These are phyloP conservation scores for Angomonas ambiguus DNA, from an alignment of 208 protist genomes.

Conservation along the genomic window DNA sequence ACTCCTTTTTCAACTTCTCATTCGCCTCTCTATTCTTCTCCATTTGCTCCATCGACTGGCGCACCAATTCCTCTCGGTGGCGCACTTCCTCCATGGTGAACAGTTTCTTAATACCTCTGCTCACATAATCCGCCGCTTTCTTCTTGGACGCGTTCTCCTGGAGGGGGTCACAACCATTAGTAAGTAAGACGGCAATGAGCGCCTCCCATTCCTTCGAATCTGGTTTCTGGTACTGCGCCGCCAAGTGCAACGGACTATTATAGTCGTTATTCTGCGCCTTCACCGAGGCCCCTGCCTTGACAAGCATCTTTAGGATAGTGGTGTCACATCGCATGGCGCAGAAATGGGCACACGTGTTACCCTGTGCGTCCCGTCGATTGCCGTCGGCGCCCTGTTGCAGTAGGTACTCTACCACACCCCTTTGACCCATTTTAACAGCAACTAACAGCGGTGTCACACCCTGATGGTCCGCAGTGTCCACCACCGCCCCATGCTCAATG, in stretches of 20 bases:
- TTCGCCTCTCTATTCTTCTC: conserved; percentile 40
- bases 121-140: conserved; percentile 76
- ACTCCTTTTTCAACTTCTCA: conserved; percentile 30
- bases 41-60: conserved; percentile 27
- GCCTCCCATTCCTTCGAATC: conserved; percentile 87
- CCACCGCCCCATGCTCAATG: conserved; percentile 78
- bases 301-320: conserved; percentile 68
- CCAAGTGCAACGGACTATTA: conserved; percentile 82
- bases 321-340: conserved; percentile 84
- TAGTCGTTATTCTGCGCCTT: conserved; percentile 69
- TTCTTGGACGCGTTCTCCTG: conserved; percentile 79
- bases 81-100: conserved; percentile 73
- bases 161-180: conserved; percentile 60
- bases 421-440: conserved; percentile 88
- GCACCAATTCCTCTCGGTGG: conserved; percentile 26
- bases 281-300: conserved; percentile 46
- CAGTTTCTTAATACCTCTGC: conserved; percentile 65
- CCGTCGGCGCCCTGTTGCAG: conserved; percentile 60
- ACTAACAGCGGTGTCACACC: conserved; percentile 82
- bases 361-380: conserved; percentile 63
- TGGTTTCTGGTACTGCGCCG: conserved; percentile 62
- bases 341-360: conserved; percentile 82
- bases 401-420: conserved; percentile 70
- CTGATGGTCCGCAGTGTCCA: conserved; percentile 68
- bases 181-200: conserved; percentile 64